phyloP scores from a whole-genome alignment of 2,329 filamentous ascomycete genomes.

The Colletotrichum sp. region DNA sequence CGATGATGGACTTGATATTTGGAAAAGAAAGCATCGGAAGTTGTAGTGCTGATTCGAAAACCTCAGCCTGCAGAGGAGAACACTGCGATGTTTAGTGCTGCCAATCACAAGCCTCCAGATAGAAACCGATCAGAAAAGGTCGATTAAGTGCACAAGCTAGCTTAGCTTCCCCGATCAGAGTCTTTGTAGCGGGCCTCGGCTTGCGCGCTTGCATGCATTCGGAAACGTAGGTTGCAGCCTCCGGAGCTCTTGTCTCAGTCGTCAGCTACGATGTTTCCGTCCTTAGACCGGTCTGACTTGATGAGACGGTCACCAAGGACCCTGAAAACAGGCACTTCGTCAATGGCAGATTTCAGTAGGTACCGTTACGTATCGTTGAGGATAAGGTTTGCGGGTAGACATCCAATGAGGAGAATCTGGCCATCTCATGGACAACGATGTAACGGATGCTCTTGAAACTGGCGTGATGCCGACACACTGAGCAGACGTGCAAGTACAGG shows the following conservation, averaged over 20 bases:
- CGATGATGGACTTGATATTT: background rate
- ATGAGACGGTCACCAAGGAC: background rate
- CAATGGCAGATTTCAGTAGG: background rate
- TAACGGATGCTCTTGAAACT: background rate
- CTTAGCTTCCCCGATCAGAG: background rate
- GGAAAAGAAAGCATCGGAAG: background rate
- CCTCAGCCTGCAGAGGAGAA: background rate
- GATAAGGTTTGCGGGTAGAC: background rate
- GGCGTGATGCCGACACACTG: background rate
- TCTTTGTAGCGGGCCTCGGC: background rate
- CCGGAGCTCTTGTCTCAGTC: conserved; percentile 3
- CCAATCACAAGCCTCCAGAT: background rate
- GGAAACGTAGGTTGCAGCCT: background rate
- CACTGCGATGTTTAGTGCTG: background rate
- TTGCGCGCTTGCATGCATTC: background rate
- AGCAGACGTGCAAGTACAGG: background rate
- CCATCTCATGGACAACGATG: background rate
- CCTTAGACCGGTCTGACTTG: background rate
- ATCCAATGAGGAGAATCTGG: background rate
- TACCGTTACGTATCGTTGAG: background rate
- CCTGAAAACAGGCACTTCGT: conserved; percentile 1
- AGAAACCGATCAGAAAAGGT: background rate
- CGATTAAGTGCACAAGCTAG: background rate
- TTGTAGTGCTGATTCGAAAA: background rate
- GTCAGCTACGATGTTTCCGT: background rate